Evolutionary conservation across 2,329 filamentous ascomycete genomes (phyloP).

Genomic region (Scopulariopsis brevicaulis): DNA sequence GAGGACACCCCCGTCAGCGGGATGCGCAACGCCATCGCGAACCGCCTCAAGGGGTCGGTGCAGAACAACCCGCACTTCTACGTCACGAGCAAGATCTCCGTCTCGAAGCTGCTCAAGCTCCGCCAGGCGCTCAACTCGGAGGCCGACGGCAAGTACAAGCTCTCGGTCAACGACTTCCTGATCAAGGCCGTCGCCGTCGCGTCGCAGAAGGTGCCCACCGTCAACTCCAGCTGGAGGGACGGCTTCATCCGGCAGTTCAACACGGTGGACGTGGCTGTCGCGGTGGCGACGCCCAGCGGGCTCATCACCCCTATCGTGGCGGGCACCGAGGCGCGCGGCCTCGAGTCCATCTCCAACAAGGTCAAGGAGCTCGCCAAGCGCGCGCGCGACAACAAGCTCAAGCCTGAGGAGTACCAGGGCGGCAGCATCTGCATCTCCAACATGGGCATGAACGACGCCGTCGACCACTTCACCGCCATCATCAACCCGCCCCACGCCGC

Average conservation of each 20-base stretch:
- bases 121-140: conserved; percentile 85
- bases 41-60: conserved; percentile 77
- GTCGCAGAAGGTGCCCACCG: conserved; percentile 84
- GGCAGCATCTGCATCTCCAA: conserved; percentile 99
- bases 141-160: conserved; percentile 90
- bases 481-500: conserved; percentile 97
- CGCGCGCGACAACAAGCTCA: conserved; percentile 93
- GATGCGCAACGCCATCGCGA: conserved; percentile 98
- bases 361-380: conserved; percentile 97
- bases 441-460: conserved; percentile 98
- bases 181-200: conserved; percentile 91
- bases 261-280: conserved; percentile 88
- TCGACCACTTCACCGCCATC: conserved; percentile 95
- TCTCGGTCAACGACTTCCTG: conserved; percentile 99
- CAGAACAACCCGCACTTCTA: conserved; percentile 98
- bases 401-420: conserved; percentile 98
- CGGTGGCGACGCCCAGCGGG: conserved; percentile 82
- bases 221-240: conserved; percentile 91
- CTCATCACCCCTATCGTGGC: conserved; percentile 97
- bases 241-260: conserved; percentile 89
- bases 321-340: conserved; percentile 74
- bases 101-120: conserved; percentile 92
- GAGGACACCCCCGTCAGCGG: conserved; percentile 75
- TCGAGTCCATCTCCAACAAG: conserved; percentile 75
- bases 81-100: conserved; percentile 81